These are phyloP conservation scores for Penicillium sp. DNA, from an alignment of 2,329 filamentous ascomycete genomes.

Conservation along the genomic window DNA sequence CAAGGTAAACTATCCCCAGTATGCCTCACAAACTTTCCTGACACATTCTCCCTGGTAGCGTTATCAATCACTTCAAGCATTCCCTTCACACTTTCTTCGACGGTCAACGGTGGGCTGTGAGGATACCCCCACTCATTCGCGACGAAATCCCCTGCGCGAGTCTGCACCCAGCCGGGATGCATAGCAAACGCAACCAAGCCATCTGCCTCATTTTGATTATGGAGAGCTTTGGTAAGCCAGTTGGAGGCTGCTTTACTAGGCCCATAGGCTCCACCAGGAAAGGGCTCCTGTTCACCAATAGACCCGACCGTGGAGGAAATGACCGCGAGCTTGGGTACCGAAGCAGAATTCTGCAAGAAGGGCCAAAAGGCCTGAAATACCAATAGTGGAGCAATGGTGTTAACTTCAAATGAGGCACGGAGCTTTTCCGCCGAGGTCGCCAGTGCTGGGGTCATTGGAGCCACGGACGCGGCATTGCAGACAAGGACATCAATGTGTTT, in stretches of 20 bases:
- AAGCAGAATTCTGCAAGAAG: conserved; percentile 13
- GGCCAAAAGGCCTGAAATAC: conserved; percentile 25
- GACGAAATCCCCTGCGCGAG: conserved; percentile 28
- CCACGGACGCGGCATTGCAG: conserved; percentile 43
- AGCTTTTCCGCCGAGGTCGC: conserved; percentile 19
- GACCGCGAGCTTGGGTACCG: conserved; percentile 20
- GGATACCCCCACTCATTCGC: conserved; percentile 35
- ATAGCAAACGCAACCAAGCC: conserved; percentile 21
- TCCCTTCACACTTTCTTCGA: conserved; percentile 35
- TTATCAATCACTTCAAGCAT: conserved; percentile 40
- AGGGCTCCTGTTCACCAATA: conserved; percentile 19
- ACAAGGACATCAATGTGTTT: conserved; percentile 30
- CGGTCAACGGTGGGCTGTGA: conserved; percentile 24
- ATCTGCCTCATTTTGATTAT: conserved; percentile 25
- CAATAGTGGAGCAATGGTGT: conserved; percentile 38
- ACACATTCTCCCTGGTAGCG: conserved; percentile 33
- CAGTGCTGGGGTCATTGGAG: conserved; percentile 61
- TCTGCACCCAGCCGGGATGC: conserved; percentile 44
- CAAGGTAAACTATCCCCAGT: conserved; percentile 31
- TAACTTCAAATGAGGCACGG: conserved; percentile 20
- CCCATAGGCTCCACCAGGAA: conserved; percentile 26
- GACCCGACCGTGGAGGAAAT: conserved; percentile 26
- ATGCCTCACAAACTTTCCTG: conserved; percentile 38
- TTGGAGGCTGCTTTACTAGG: conserved; percentile 25
- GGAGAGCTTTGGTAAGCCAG: conserved; percentile 21